Conservation (phyloP, 1,284 basidiomycete genomes). For the Tilletia indica region DNA sequence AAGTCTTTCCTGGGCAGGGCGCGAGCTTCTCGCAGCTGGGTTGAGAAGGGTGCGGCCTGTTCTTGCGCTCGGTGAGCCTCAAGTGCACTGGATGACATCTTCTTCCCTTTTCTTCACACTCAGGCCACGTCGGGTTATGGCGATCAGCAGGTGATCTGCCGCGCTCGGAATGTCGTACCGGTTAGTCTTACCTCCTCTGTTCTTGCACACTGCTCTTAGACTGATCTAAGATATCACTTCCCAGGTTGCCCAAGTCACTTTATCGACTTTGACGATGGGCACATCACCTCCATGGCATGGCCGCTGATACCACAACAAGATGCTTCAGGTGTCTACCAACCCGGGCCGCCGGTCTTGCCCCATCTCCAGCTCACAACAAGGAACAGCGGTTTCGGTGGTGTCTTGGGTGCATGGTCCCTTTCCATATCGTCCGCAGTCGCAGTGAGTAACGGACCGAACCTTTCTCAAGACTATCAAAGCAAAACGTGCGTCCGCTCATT, state of each 20-base stretch:
- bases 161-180: neutral
- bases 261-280: neutral
- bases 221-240: too few relatives aligned
- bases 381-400: neutral
- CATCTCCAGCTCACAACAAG: neutral
- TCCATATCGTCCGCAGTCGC: too few relatives aligned
- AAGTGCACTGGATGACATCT: neutral
- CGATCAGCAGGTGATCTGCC: neutral
- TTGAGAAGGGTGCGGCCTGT: neutral
- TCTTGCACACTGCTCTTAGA: too few relatives aligned
- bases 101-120: neutral
- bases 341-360: neutral
- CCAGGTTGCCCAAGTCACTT: neutral
- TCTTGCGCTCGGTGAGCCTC: neutral
- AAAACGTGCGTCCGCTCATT: too few relatives aligned
- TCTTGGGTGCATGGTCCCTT: too few relatives aligned
- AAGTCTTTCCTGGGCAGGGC: constrained; percentile 3
- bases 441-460: too few relatives aligned
- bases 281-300: constrained; percentile 9
- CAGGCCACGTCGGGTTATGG: constrained; percentile 12
- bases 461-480: too few relatives aligned
- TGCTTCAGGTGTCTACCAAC: neutral
- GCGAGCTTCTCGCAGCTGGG: constrained; percentile 5
- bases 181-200: neutral
- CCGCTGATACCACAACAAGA: neutral